Evolutionary conservation across 2,329 filamentous ascomycete genomes (phyloP).

Genomic region (Trichoderma endophyticum): DNA sequence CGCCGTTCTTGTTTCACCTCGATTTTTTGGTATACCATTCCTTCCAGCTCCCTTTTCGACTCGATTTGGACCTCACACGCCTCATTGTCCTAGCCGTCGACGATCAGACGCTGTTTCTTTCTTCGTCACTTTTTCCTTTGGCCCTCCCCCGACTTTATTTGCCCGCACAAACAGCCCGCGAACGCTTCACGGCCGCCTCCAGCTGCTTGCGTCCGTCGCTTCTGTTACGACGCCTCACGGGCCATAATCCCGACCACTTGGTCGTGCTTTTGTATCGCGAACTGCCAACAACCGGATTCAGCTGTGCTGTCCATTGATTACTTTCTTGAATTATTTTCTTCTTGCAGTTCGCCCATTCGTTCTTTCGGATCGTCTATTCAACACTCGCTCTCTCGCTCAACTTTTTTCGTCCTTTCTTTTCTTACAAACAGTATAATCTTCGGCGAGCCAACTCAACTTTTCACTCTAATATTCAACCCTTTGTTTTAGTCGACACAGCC

Average conservation of each 20-base stretch:
- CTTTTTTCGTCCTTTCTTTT: constrained; percentile 22
- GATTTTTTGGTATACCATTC: constrained; percentile 24
- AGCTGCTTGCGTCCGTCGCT: constrained; percentile 3
- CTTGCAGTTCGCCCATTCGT: constrained; percentile 22
- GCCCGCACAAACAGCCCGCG: constrained; percentile 7
- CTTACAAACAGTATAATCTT: not conserved
- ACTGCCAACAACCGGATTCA: constrained; percentile 42
- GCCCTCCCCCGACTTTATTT: not conserved
- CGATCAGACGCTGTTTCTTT: constrained; percentile 13
- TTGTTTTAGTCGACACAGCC: not conserved
- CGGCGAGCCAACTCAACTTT: not conserved
- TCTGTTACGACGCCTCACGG: constrained; percentile 9
- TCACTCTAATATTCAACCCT: not conserved
- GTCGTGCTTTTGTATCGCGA: constrained; percentile 20
- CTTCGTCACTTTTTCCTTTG: not conserved
- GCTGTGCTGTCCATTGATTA: constrained; percentile 48
- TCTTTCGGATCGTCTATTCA: constrained; percentile 24
- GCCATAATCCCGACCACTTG: constrained; percentile 21
- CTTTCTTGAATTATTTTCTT: constrained; percentile 18
- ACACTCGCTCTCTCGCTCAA: constrained; percentile 2
- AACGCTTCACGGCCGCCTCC: not conserved
- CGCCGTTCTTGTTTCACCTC: constrained; percentile 33
- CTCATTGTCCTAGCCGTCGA: constrained; percentile 19
- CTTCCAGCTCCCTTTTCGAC: constrained; percentile 26
- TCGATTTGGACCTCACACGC: constrained; percentile 20